phyloP scores from a whole-genome alignment of 75 land plant species.

The Cunninghamia lanceolata region DNA sequence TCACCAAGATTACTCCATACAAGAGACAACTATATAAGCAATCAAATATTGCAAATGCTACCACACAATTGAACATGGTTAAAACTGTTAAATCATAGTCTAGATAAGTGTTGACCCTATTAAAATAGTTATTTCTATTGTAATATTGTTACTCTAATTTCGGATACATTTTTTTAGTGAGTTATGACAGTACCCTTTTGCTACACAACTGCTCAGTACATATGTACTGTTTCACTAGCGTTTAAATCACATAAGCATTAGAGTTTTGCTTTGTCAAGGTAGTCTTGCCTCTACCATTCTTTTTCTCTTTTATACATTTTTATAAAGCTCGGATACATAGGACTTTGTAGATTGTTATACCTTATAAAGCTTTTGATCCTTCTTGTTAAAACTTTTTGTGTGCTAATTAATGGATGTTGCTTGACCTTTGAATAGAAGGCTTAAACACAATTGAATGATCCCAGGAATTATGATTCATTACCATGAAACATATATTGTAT shows the following conservation, averaged over 20 bases:
- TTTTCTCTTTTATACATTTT: no score
- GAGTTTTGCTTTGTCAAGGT: background rate
- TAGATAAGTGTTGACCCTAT: no score
- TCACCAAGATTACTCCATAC: no score
- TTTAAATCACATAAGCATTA: background rate
- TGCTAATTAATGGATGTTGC: background rate
- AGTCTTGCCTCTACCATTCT: background rate
- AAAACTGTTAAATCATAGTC: no score
- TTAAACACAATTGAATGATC: background rate
- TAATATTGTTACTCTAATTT: no score
- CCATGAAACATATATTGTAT: background rate
- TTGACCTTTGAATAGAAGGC: background rate
- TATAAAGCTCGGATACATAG: background rate
- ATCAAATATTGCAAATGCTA: no score
- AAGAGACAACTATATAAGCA: no score
- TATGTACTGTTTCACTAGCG: background rate
- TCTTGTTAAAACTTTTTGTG: background rate
- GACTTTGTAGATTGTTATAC: background rate
- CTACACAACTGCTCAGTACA: background rate
- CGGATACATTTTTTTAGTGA: background rate
- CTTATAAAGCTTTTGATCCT: no score
- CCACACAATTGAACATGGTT: no score
- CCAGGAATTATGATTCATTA: background rate
- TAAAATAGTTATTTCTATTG: no score
- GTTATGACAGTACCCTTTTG: background rate